Base-by-base conservation (phyloP, 1,139 yeast species). In the Hemisphaericaspora xylofermentans region DNA sequence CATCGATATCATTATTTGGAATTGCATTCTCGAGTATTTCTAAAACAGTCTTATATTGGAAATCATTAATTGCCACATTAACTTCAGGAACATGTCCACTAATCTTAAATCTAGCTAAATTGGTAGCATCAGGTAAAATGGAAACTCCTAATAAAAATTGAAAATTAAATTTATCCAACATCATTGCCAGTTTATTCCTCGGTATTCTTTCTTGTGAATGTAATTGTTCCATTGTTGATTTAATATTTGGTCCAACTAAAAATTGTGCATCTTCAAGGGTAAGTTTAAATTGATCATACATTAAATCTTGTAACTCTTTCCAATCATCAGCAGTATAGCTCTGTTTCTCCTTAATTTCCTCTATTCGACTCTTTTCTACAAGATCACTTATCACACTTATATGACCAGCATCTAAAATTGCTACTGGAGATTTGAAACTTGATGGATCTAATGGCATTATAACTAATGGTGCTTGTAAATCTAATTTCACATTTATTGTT, bases 381-480 rank as follows among this genome's bases (percentile, higher is more conserved):
- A 91, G 71, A 49, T 89, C 93, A 59, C 96, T 88, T 2, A 74
- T 66, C 6, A 93, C 81, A 53, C 91, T 83, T 26, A 94, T 84
- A 60, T 93, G 97, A 55, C 99, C 99, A 12, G 98, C 97, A 73
- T 94, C 98, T 43, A 94, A 71, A 12, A 93, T 80, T 4, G 93
- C 91, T 46, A 95, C 96, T 0, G 97, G 95, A 0, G 97, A 82
- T 33, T 84, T 74, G 81, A 88, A 82, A 49, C 79, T 80, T 12
- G 80, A 76, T 0, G 95, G 87, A 56, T 88, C 88, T 16, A 88
- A 69, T 0, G 98, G 98, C 30, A 93, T 54, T n/a, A 93, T 86
- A 22, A 94, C 80, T 48, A 94, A 71, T 0, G 99, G 98, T 0
- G 98, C 96, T 56, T 91, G 96, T 38, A 94, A 69, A 60, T 94